Evolutionary conservation across 345 rosid species (phyloP).

Genomic region (Punica granatum): DNA sequence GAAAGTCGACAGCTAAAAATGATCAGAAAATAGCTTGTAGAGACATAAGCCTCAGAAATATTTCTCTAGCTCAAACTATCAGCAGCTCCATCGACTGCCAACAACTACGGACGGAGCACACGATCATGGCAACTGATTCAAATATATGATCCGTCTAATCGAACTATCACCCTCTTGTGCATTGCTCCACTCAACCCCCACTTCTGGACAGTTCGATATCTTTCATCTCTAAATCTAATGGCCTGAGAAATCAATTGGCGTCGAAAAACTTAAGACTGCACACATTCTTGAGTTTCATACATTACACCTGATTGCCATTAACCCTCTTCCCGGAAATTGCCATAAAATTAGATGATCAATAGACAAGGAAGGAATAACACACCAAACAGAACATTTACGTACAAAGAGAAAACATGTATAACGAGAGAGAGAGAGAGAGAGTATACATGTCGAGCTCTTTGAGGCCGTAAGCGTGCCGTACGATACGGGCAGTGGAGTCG

Average conservation of each 20-base stretch:
- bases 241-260: background rate
- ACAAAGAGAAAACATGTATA: background rate
- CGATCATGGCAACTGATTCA: no score
- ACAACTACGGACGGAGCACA: no score
- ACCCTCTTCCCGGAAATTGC: background rate
- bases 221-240: background rate
- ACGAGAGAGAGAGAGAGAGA: background rate
- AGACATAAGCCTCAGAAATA: background rate
- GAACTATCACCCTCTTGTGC: no score
- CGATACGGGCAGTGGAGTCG: constrained; percentile 64
- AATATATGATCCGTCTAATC: no score
- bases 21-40: background rate
- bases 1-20: background rate
- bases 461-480: constrained; percentile 63
- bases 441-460: constrained; percentile 86
- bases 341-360: background rate
- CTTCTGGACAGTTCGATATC: no score
- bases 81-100: background rate
- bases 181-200: background rate
- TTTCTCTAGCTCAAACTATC: background rate
- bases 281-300: background rate
- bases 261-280: background rate
- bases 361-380: background rate
- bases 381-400: background rate
- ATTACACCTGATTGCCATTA: background rate